Evolutionary conservation across 1,284 basidiomycete species (phyloP).

Genomic region (Pseudozyma hubeiensis): DNA sequence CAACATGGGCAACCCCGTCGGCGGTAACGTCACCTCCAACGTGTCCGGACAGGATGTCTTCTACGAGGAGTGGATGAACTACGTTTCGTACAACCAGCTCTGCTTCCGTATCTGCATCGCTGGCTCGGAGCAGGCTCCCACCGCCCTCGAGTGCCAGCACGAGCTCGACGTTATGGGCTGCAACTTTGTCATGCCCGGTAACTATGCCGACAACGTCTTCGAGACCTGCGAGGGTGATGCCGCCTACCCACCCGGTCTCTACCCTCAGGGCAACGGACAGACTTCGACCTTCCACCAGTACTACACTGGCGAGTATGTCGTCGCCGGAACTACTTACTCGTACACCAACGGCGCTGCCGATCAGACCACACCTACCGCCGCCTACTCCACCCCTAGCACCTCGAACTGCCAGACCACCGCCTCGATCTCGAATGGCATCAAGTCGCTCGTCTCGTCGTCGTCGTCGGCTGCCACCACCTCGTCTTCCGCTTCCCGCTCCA

Average conservation of each 20-base stretch:
- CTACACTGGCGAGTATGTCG: conserved; percentile 56
- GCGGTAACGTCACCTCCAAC: conserved; percentile 73
- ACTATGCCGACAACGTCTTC: conserved; percentile 62
- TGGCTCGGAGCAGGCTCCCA: conserved; percentile 54
- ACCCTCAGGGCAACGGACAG: conserved; percentile 51
- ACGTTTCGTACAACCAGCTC: conserved; percentile 60
- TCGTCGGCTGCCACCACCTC: conserved; percentile 9
- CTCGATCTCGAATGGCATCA: conserved; percentile 64
- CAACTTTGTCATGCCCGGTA: conserved; percentile 69
- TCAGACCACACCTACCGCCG: conserved; percentile 59
- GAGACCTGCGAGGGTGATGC: conserved; percentile 67
- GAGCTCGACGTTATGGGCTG: conserved; percentile 67
- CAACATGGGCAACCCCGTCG: conserved; percentile 72
- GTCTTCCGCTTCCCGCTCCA: conserved; percentile 8
- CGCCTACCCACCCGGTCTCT: conserved; percentile 68
- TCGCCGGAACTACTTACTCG: conserved; percentile 43
- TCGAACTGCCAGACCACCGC: conserved; percentile 56
- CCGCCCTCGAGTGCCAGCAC: conserved; percentile 64
- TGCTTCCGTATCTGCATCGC: conserved; percentile 69
- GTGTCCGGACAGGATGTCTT: conserved; percentile 71
- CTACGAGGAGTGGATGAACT: conserved; percentile 73
- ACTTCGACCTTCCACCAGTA: conserved; percentile 67
- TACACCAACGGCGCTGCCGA: conserved; percentile 64
- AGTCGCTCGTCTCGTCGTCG: conserved; percentile 21
- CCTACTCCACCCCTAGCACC: conserved; percentile 64